Base-by-base conservation (phyloP, 2,329 filamentous ascomycete species). In the Metarhizium humberi region DNA sequence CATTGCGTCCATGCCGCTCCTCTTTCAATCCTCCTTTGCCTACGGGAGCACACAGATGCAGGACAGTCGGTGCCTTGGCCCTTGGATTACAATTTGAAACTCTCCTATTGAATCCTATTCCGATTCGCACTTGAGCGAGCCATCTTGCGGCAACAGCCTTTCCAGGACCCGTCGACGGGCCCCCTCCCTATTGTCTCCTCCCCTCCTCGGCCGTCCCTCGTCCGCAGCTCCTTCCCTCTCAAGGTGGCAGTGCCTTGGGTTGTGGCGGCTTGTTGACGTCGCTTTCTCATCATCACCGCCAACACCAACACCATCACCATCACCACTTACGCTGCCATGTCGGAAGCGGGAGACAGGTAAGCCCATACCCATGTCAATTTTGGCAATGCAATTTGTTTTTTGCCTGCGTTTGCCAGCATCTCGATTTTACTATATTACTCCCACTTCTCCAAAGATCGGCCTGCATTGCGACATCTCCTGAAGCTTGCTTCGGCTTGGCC, bases 321-420 rank as follows among this genome's bases (percentile, higher is more conserved):
- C 43, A 13, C 32, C 20, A 13, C 47, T 32, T 11, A 10, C 11
- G 53, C 52, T 46, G 50, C 59, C 60, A 69, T 69, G 67, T 66
- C 67, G 36, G 67, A 69, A 43, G 59, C 65, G 40, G 64, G 64
- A 54, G 65, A 68, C 14, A 64, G 61, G 67, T 69, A 61, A 52
- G 61, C 56, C 13, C 32, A 29, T 2, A 16, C n/a, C 36, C 18
- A 0, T 45, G 4, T 7, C 4, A 18, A 20, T 40, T 25, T 13
- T 25, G 8, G 43, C 7, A 6, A 20, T n/a, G 5, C 14, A 16
- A 36, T 6, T 6, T 13, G n/a, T 13, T 25, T 16, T 16, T 51
- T 25, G 25, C 25, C 18, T 16, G 25, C n/a, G 3, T 51, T n/a
- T 14, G 25, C 36, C 34, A 14, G 34, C 8, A 36, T 13, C 34